Evolutionary conservation across 768 basidiomycete genomes (phyloP), one percentile per base, ranked within the genome.

Genomic region (Clathrus columnatus): DNA sequence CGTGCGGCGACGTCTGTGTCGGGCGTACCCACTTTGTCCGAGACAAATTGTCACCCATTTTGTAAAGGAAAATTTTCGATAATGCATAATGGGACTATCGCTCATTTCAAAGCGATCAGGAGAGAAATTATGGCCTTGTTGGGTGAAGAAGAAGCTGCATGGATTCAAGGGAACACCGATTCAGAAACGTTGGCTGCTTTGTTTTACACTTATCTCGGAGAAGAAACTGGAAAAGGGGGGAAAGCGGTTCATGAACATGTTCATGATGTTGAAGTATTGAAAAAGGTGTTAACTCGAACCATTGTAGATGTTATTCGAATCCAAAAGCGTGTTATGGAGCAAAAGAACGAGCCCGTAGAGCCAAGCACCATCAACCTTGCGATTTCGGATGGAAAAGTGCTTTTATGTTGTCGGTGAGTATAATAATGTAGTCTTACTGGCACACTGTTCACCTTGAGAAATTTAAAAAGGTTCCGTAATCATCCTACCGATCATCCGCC

Each of bases 401-500:
- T 69, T 42, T 61, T 71, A 28, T 63, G 69, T 29, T 60, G 67
- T 14, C 62, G 70, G 17, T 70, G 56, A 66, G 54, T n/a, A n/a
- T n/a, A n/a, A n/a, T n/a, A n/a, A n/a, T n/a, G n/a, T n/a, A n/a
- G n/a, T n/a, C n/a, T n/a, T n/a, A n/a, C n/a, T n/a, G n/a, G n/a
- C n/a, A n/a, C n/a, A n/a, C n/a, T n/a, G n/a, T n/a, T n/a, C n/a
- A n/a, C n/a, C n/a, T n/a, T n/a, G n/a, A n/a, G n/a, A n/a, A n/a
- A n/a, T n/a, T n/a, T n/a, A n/a, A n/a, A n/a, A n/a, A n/a, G n/a
- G n/a, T n/a, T n/a, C n/a, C n/a, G n/a, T n/a, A n/a, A n/a, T n/a
- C n/a, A n/a, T n/a, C n/a, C n/a, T n/a, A n/a, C n/a, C n/a, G n/a
- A n/a, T n/a, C 68, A 70, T 47, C 67, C 68, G 24, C 69, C 69